phyloP scores from a whole-genome alignment of 2,329 filamentous ascomycete species.

The Xylaria sp. region DNA sequence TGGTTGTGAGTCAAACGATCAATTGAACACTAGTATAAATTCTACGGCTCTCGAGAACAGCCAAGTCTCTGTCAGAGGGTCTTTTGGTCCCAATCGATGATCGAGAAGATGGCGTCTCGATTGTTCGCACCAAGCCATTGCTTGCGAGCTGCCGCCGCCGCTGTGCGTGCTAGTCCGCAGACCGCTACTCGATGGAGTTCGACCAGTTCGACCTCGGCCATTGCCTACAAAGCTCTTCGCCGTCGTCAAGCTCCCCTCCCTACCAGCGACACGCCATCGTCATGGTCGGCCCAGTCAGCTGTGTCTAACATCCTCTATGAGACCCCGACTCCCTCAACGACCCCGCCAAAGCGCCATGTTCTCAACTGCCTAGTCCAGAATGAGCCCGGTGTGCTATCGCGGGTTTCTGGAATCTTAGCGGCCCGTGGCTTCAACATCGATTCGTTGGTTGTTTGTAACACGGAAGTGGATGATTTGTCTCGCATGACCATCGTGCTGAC shows the following conservation, averaged over 20 bases:
- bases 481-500: slow-evolving; percentile 99
- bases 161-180: slow-evolving; percentile 37
- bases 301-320: slow-evolving; percentile 99
- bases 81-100: slow-evolving; percentile 42
- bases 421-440: slow-evolving; percentile 99
- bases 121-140: slow-evolving; percentile 42
- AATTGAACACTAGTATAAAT: slow-evolving; percentile 39
- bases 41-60: slow-evolving; percentile 37
- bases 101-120: slow-evolving; percentile 48
- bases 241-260: slow-evolving; percentile 88
- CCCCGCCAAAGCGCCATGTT: slow-evolving; percentile 91
- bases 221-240: slow-evolving; percentile 97
- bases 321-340: slow-evolving; percentile 84
- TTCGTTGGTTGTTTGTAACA: slow-evolving; percentile 96
- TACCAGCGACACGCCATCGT: slow-evolving; percentile 76
- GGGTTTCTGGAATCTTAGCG: slow-evolving; percentile 94
- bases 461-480: slow-evolving; percentile 94
- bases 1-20: slow-evolving; percentile 41
- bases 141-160: slow-evolving; percentile 42
- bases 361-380: slow-evolving; percentile 99
- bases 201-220: slow-evolving; percentile 85
- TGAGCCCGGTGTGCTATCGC: slow-evolving; percentile 95
- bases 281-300: slow-evolving; percentile 91
- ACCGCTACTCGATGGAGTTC: slow-evolving; percentile 50
- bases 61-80: slow-evolving; percentile 43